Evolutionary conservation across 2,329 filamentous ascomycete species (phyloP).

Genomic region (Gaeumannomyces tritici): DNA sequence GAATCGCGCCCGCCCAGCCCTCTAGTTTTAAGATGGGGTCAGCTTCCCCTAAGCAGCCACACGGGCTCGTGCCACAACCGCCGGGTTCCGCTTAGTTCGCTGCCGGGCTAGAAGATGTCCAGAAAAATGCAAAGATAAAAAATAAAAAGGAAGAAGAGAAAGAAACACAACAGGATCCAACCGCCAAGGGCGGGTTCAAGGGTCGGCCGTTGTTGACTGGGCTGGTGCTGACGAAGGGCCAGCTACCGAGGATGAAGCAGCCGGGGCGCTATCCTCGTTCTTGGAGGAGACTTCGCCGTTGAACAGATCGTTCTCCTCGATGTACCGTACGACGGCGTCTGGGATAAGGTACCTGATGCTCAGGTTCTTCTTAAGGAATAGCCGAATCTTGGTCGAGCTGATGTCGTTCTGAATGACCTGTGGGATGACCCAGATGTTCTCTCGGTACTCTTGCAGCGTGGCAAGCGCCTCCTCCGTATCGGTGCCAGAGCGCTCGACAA

Average conservation of each 20-base stretch:
- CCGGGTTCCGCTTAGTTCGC: too few relatives aligned
- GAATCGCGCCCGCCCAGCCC: too few relatives aligned
- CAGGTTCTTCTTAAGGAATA: slow-evolving; percentile 72
- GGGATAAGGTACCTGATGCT: slow-evolving; percentile 59
- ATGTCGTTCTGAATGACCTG: slow-evolving; percentile 84
- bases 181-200: background rate
- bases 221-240: too few relatives aligned
- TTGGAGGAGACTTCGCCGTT: slow-evolving; percentile 1
- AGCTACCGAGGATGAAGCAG: background rate
- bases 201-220: too few relatives aligned
- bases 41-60: too few relatives aligned
- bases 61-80: too few relatives aligned
- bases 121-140: background rate
- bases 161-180: background rate
- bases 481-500: slow-evolving; percentile 80
- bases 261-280: background rate
- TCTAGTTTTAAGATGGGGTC: too few relatives aligned
- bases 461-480: slow-evolving; percentile 81
- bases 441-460: slow-evolving; percentile 71
- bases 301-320: slow-evolving; percentile 4
- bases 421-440: slow-evolving; percentile 80
- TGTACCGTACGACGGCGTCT: slow-evolving; percentile 7
- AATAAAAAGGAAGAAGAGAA: background rate
- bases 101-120: too few relatives aligned
- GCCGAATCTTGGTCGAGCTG: slow-evolving; percentile 68